Base-by-base conservation (phyloP, 2,329 filamentous ascomycete genomes). In the Fonsecaea erecta region DNA sequence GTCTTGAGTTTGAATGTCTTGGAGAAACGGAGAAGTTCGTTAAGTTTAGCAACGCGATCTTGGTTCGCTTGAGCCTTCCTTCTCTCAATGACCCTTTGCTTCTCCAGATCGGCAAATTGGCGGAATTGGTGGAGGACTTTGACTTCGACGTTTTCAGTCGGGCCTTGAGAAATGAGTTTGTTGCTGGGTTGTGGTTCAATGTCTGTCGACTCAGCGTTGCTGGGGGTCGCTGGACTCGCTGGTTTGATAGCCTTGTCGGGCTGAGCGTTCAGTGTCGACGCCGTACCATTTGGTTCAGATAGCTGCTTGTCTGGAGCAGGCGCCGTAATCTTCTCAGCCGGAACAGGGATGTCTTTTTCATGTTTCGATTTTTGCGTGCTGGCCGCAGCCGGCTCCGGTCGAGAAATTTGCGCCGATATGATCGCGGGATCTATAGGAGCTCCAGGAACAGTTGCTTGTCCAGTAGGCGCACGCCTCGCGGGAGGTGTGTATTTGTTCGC, bases 1-100 rank as follows among this genome's bases (percentile, higher is more conserved):
- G 94, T 97, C 56, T 91, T 90, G 18, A 99, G 85, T 80, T 98
- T 98, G 83, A 99, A 99, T 75, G 86, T 95, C 71, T 89, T 86
- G 0, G 95, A 92, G 77, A 99, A 99, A 74, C 94, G 97, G 83
- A 95, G 96, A 64, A 99, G 80, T 78, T 99, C 95, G 65, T 92
- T 96, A 67, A 99, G 78, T 78, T 96, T 97, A 70, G 95, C 88
- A 71, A 93, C 92, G 76, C 96, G 96, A 76, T 98, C 95, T 65
- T 88, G 83, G 18, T 83, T 82, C 21, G 81, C 83, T 69, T 84
- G 82, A 52, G 81, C 82, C 48, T 85, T 82, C 63, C 83, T 81
- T 43, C 82, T 82, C 71, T 88, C 85, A 63, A 85, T 81, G 67
- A 88, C 77, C 68, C 84, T 84, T 68, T 86, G 73, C 74, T 88